Base-by-base conservation (phyloP, 176 grass and related monocot genomes). In the Ampelocalamus luodianensis region DNA sequence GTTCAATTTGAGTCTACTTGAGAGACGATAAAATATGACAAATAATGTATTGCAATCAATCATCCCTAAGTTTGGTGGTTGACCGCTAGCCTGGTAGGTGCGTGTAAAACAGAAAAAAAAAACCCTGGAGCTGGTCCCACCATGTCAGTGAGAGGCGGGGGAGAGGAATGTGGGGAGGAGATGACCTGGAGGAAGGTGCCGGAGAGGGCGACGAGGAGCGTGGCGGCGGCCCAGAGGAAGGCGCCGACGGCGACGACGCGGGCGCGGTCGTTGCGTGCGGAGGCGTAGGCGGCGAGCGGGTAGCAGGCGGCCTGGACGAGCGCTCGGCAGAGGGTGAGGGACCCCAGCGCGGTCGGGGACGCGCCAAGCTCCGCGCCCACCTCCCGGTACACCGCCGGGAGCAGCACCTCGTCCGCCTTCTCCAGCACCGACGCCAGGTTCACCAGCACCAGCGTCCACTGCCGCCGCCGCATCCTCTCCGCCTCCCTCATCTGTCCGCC, bases 191-290 rank as follows among this genome's bases (percentile, higher is more conserved):
- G 63, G 85, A 90, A 97, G 65, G 67, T 90, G 74, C 67, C 63
- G 65, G 91, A 97, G 92, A 97, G 3, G 60, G 87, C 91, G 72
- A 94, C 89, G 48, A 94, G 88, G 79, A 90, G 85, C 15, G 95
- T 94, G 29, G 95, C 90, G 24, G 75, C 90, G 29, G 95, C 90
- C 90, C 92, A 97, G 79, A 97, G 92, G 78, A 97, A 94, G 77
- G 95, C 95, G 13, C 92, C 92, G 32, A 90, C 48, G 27, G 92
- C 92, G 32, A 88, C 49, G 86, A 97, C 89, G 70, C 83, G 82
- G 32, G 90, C 56, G 5, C 94, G 88, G 90, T 97, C 83, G 88
- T 92, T 66, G 83, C 92, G 92, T 43, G 81, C 36, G 34, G 92
- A 78, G 71, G 89, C 86, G 92, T 97, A 97, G 32, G 92, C 90